These are phyloP conservation scores for Trametes gibbosa DNA, from an alignment of 768 basidiomycete genomes.

Conservation along the genomic window DNA sequence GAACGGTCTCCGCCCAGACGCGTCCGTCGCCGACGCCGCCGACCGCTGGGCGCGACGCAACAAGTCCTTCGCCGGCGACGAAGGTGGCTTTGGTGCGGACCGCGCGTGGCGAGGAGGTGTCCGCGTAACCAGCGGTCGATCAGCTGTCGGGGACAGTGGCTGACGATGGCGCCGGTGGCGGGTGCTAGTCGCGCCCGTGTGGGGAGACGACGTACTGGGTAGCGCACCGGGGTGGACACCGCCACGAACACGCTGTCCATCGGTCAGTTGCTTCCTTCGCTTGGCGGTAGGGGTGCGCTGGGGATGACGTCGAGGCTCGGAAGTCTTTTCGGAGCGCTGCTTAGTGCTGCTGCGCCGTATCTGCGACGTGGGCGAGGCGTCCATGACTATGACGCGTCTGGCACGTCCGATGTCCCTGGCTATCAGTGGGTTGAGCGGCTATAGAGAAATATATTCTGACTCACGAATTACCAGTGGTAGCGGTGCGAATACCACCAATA, in stretches of 20 bases:
- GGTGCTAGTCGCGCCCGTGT: conserved; percentile 4
- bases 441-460: neutral
- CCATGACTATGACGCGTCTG: conserved; percentile 4
- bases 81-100: conserved; percentile 13
- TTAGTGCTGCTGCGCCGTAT: conserved; percentile 2
- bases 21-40: conserved; percentile 29
- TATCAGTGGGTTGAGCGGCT: neutral
- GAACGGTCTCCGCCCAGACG: conserved; percentile 34
- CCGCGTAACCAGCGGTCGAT: neutral
- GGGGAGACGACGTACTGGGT: neutral
- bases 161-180: conserved; percentile 16
- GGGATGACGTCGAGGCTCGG: conserved; percentile 3
- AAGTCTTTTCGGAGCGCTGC: conserved; percentile 6
- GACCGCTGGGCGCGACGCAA: conserved; percentile 21
- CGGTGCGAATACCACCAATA: conserved; percentile 16
- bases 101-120: neutral
- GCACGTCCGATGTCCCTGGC: neutral
- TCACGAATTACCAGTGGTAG: conserved; percentile 8
- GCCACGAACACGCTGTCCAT: conserved; percentile 13
- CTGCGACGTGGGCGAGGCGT: conserved; percentile 4
- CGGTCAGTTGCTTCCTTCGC: conserved; percentile 1
- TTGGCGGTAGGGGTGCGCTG: conserved; percentile 5
- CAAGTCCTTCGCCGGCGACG: conserved; percentile 18
- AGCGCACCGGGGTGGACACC: conserved; percentile 7
- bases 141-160: conserved; percentile 9